phyloP scores from a whole-genome alignment of 139 green algal species.

The Ulvella scutata region DNA sequence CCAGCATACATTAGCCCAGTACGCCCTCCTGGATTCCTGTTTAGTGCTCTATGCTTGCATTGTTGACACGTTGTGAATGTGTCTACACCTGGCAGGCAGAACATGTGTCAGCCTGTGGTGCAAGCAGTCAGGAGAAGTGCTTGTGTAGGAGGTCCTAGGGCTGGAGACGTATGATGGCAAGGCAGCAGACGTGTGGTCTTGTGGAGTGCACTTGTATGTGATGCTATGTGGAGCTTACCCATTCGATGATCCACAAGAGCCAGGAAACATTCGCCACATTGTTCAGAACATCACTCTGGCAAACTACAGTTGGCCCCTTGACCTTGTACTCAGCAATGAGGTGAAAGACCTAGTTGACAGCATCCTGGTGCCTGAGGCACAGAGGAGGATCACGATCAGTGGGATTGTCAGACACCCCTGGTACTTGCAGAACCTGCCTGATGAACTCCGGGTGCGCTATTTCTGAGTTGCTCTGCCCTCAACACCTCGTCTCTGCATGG shows the following conservation, averaged over 20 bases:
- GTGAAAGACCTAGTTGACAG: constrained; percentile 70
- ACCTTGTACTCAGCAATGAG: constrained; percentile 54
- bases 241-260: constrained; percentile 92
- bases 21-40: background rate
- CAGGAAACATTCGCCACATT: constrained; percentile 92
- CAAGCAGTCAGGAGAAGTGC: too few relatives aligned
- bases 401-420: constrained; percentile 81
- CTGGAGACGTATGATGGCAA: constrained; percentile 58
- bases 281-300: constrained; percentile 80
- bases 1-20: constrained; percentile 96
- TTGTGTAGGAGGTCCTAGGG: too few relatives aligned
- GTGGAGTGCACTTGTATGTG: constrained; percentile 96
- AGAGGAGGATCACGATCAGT: constrained; percentile 59
- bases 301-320: constrained; percentile 63
- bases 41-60: background rate
- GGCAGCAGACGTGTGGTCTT: constrained; percentile 93
- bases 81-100: too few relatives aligned
- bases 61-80: too few relatives aligned
- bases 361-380: constrained; percentile 71
- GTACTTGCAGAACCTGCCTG: constrained; percentile 82
- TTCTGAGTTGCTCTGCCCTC: too few relatives aligned
- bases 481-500: too few relatives aligned
- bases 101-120: too few relatives aligned
- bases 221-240: constrained; percentile 96
- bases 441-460: constrained; percentile 54